Evolutionary conservation across 2,329 filamentous ascomycete species (phyloP).

Genomic region (Penicillium sp.): DNA sequence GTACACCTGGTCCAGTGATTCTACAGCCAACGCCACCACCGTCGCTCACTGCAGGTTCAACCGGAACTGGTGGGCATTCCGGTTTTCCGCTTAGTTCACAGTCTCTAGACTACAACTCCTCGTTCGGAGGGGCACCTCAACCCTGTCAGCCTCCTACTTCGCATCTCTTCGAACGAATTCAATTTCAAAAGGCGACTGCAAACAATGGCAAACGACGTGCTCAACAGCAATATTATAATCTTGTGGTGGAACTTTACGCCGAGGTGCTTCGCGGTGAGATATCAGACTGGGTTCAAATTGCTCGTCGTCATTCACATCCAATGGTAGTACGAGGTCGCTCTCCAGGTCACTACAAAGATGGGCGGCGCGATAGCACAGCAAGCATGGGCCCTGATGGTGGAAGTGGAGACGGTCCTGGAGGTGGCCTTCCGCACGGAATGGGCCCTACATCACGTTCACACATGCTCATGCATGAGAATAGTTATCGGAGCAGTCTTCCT

Average conservation of each 20-base stretch:
- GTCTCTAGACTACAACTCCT: conserved; percentile 39
- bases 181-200: conserved; percentile 91
- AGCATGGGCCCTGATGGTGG: conserved; percentile 71
- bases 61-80: conserved; percentile 26
- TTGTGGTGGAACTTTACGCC: conserved; percentile 83
- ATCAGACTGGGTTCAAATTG: conserved; percentile 70
- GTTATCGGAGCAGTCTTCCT: conserved; percentile 35
- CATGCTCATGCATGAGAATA: conserved; percentile 40
- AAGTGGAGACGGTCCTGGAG: conserved; percentile 44
- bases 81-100: conserved; percentile 29
- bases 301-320: conserved; percentile 72
- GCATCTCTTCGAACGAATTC: conserved; percentile 83
- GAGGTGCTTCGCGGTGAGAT: conserved; percentile 60
- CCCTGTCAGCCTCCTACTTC: conserved; percentile 46
- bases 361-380: conserved; percentile 68
- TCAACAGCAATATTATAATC: conserved; percentile 88
- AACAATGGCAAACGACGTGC: conserved; percentile 92
- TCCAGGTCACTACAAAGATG: conserved; percentile 78
- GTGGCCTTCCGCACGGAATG: conserved; percentile 35
- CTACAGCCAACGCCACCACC: conserved; percentile 69
- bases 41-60: conserved; percentile 36
- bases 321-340: conserved; percentile 88
- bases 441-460: conserved; percentile 36
- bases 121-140: conserved; percentile 36
- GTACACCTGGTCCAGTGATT: conserved; percentile 70